Evolutionary conservation across 345 rosid species (phyloP).

Genomic region (Pugionium dolabratum): DNA sequence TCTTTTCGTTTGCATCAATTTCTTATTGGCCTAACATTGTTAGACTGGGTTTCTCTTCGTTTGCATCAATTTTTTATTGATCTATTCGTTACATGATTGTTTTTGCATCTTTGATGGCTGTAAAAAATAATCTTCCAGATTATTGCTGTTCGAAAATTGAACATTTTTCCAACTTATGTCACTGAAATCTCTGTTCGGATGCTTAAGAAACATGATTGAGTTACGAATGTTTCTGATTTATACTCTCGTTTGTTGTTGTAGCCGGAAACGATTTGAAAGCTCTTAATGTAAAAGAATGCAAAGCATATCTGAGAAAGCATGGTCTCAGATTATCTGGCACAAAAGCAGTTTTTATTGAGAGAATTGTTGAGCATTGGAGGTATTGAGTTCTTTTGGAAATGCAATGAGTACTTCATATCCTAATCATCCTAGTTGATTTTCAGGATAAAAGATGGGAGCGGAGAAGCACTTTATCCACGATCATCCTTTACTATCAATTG

Average conservation of each 20-base stretch:
- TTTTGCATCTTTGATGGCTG: slow-evolving; percentile 10
- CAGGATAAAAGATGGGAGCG: slow-evolving; percentile 59
- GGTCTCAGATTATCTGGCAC: slow-evolving; percentile 58
- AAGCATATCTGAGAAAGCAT: slow-evolving; percentile 53
- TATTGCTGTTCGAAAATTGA: no score
- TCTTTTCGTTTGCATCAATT: neutral
- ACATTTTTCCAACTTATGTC: neutral
- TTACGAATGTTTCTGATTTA: slow-evolving; percentile 17
- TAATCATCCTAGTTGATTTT: neutral
- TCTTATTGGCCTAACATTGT: neutral
- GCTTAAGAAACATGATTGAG: neutral
- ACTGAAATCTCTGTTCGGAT: neutral
- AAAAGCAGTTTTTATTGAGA: slow-evolving; percentile 46
- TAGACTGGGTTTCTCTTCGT: no score
- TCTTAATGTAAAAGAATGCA: slow-evolving; percentile 49
- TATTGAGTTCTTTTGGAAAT: slow-evolving; percentile 16
- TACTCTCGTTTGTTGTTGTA: slow-evolving; percentile 28
- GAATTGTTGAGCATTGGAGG: slow-evolving; percentile 63
- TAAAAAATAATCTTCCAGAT: no score
- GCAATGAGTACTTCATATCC: neutral
- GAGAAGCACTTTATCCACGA: slow-evolving; percentile 48
- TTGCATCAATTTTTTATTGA: no score
- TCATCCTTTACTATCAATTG: slow-evolving; percentile 58
- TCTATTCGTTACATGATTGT: neutral
- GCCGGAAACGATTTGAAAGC: slow-evolving; percentile 45